Conservation (phyloP, 2,329 filamentous ascomycete species). For the Pezicula radicicola region DNA sequence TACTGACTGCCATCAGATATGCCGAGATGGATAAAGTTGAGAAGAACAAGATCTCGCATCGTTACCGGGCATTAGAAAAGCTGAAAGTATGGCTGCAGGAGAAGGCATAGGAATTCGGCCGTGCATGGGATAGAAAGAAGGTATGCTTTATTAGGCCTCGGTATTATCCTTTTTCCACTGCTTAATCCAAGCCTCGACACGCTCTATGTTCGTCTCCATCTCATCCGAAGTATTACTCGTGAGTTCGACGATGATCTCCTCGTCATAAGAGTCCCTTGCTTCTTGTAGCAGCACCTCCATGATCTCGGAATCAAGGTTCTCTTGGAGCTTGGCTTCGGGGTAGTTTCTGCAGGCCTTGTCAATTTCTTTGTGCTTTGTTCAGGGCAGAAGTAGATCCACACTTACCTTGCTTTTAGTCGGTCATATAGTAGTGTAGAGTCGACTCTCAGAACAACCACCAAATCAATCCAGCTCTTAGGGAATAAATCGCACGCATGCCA, state of each 20-base stretch:
- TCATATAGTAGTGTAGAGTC: conserved; percentile 82
- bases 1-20: conserved; percentile 49
- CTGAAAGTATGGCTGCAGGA: conserved; percentile 72
- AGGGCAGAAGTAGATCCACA: conserved; percentile 8
- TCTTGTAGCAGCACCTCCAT: conserved; percentile 94
- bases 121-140: neutral
- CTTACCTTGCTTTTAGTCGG: conserved; percentile 68
- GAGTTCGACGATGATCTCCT: conserved; percentile 86
- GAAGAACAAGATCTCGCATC: conserved; percentile 93
- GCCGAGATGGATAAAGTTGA: conserved; percentile 89
- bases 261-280: conserved; percentile 80
- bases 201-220: conserved; percentile 83
- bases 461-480: conserved; percentile 88
- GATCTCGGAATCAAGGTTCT: conserved; percentile 96
- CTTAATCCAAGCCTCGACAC: conserved; percentile 77
- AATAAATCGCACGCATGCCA: conserved; percentile 98
- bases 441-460: conserved; percentile 86
- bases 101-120: conserved; percentile 2
- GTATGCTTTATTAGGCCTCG: conserved; percentile 10
- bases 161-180: conserved; percentile 74
- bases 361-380: neutral
- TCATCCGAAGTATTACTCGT: conserved; percentile 78
- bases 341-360: conserved; percentile 58
- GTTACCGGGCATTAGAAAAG: conserved; percentile 81
- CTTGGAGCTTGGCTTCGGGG: conserved; percentile 81